Evolutionary conservation across 2,329 filamentous ascomycete genomes (phyloP), one percentile per base, ranked within the genome.

Genomic region (Cladosporium sp.): DNA sequence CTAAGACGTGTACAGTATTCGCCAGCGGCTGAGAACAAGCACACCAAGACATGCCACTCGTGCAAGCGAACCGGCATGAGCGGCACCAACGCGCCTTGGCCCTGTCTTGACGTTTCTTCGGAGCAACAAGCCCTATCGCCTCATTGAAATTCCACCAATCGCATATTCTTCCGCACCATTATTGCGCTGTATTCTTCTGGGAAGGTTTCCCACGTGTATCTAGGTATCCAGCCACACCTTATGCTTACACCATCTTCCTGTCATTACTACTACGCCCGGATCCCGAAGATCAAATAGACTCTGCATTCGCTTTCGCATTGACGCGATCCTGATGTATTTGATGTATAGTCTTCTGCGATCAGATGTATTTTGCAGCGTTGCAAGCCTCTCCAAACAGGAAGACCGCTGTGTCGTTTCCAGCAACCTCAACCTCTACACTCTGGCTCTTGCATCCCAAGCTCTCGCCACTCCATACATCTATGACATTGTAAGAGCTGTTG

Each of bases 381-480:
- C 54, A 56, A 7, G 17, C 11, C 1, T 49, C 42, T 15, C 54
- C 42, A 49, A 65, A 50, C 47, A 63, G 51, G 17, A 61, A 57
- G 19, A 60, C 64, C 5, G 63, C 64, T 4, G 62, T 64, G 59
- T 64, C 64, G 47, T 65, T 55, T n/a, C 56, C 49, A 15, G 39
- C 78, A 74, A 64, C 45, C 14, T 40, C 45, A 17, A 54, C 55
- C 15, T 51, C 30, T 6, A 62, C 43, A 17, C 57, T 59, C 17
- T 55, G 38, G 12, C 47, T 39, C 54, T 55, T 55, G 50, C 60
- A 67, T 6, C 64, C 66, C 14, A 80, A 50, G 42, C 71, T 69
- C 60, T 74, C 63, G 3, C 75, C 78, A 1, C 71, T 78, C 79
- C 79, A 82, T 61, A 78, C 75, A 66, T 82, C 74, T 3, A 72